phyloP scores from a whole-genome alignment of 2,329 filamentous ascomycete genomes.

The Botrytis byssoidea region DNA sequence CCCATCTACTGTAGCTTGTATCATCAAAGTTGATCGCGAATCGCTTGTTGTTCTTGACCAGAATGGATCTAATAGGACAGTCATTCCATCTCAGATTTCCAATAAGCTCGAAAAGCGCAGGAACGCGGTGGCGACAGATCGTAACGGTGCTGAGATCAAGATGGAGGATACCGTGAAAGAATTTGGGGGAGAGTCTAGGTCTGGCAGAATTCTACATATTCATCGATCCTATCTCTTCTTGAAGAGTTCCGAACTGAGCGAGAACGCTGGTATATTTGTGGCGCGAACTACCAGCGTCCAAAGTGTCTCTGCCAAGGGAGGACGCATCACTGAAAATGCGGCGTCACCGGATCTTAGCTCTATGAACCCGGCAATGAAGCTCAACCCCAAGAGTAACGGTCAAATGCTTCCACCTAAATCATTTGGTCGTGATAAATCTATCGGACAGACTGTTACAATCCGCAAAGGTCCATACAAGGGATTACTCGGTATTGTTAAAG shows the following conservation, averaged over 20 bases:
- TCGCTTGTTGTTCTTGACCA: conserved; percentile 88
- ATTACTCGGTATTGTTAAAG: conserved; percentile 90
- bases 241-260: conserved; percentile 77
- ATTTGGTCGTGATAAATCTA: conserved; percentile 76
- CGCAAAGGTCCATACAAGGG: conserved; percentile 88
- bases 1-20: conserved; percentile 84
- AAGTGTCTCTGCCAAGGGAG: conserved; percentile 92
- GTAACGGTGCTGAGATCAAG: conserved; percentile 89
- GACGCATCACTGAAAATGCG: conserved; percentile 60
- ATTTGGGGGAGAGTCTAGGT: conserved; percentile 77
- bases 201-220: conserved; percentile 89
- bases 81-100: conserved; percentile 88
- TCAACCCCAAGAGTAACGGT: conserved; percentile 56
- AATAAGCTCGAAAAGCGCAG: conserved; percentile 83
- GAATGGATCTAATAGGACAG: conserved; percentile 74
- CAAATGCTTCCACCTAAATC: conserved; percentile 66
- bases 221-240: conserved; percentile 90
- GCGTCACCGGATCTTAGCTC: conserved; percentile 76
- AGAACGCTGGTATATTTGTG: conserved; percentile 89
- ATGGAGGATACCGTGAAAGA: conserved; percentile 92
- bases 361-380: conserved; percentile 89
- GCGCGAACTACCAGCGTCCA: conserved; percentile 80
- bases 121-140: conserved; percentile 85
- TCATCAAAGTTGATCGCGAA: conserved; percentile 94
- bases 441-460: conserved; percentile 90